A percentile compares a stretch with the other conserved stretches of the same genome.
These are phyloP conservation scores for Sclerotinia nivalis DNA, from an alignment of 2,329 filamentous ascomycete species.

Conservation along the genomic window DNA sequence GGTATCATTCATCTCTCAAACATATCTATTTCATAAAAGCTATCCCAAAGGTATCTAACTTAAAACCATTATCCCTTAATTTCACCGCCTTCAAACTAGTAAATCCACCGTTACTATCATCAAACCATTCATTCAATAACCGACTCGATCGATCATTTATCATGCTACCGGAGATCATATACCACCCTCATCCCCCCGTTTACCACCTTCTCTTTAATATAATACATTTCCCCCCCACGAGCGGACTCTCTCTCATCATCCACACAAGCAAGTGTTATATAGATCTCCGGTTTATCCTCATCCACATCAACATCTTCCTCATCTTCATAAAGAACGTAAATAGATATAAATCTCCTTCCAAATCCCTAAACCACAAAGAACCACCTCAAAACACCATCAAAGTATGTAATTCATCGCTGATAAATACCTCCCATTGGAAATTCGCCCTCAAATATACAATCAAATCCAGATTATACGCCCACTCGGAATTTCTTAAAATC, in stretches of 20 bases:
- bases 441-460: constrained; percentile 1
- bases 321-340: neutral
- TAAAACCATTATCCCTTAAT: neutral
- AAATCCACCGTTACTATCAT: neutral
- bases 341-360: neutral
- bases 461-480: neutral
- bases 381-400: neutral
- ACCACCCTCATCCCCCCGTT: neutral
- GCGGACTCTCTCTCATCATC: neutral
- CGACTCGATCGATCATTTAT: no score
- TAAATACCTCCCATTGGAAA: neutral
- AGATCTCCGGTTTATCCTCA: neutral
- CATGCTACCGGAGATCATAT: neutral
- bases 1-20: neutral
- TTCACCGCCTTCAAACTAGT: neutral
- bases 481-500: neutral
- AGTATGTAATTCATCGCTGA: neutral
- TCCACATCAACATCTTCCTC: neutral
- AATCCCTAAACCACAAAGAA: neutral
- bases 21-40: no score
- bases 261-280: neutral
- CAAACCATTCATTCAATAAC: neutral
- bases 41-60: neutral
- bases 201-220: neutral
- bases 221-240: neutral